Evolutionary conservation across 441 rosid species (phyloP).

Genomic region (Syzygium syzygioides): DNA sequence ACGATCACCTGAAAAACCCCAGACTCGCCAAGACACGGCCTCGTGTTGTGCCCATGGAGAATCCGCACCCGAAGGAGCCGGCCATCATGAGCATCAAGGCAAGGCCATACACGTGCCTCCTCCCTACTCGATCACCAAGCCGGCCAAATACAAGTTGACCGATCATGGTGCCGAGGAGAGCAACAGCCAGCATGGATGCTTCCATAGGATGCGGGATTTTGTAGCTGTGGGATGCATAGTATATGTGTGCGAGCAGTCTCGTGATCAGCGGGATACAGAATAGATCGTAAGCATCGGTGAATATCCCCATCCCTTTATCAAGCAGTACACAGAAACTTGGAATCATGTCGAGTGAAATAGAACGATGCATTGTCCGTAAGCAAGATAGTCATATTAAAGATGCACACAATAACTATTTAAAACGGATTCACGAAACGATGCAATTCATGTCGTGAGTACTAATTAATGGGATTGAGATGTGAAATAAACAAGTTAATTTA

Average conservation of each 20-base stretch:
- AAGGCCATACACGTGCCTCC: constrained; percentile 59
- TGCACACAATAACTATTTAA: background rate
- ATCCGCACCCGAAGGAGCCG: constrained; percentile 57
- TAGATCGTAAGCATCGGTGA: constrained; percentile 77
- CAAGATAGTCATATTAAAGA: background rate
- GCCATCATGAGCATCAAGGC: constrained; percentile 47
- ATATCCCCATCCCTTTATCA: constrained; percentile 41
- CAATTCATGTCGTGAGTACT: background rate
- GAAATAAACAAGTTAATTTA: constrained; percentile 2
- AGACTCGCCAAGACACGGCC: constrained; percentile 39
- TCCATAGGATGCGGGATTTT: constrained; percentile 10
- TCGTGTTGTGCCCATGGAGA: constrained; percentile 48
- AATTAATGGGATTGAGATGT: background rate
- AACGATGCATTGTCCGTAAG: background rate
- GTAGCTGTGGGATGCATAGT: constrained; percentile 20
- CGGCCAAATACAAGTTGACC: constrained; percentile 63
- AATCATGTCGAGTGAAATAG: background rate
- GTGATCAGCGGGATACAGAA: constrained; percentile 64
- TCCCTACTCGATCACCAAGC: constrained; percentile 54
- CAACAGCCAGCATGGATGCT: constrained; percentile 28
- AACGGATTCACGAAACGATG: background rate
- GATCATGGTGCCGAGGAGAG: constrained; percentile 49
- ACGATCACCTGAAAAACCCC: background rate
- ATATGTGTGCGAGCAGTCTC: constrained; percentile 45
- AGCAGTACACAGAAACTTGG: background rate